Conservation (phyloP, 2,329 filamentous ascomycete genomes). For the Ophiognomonia clavigignenti-juglandacearum region DNA sequence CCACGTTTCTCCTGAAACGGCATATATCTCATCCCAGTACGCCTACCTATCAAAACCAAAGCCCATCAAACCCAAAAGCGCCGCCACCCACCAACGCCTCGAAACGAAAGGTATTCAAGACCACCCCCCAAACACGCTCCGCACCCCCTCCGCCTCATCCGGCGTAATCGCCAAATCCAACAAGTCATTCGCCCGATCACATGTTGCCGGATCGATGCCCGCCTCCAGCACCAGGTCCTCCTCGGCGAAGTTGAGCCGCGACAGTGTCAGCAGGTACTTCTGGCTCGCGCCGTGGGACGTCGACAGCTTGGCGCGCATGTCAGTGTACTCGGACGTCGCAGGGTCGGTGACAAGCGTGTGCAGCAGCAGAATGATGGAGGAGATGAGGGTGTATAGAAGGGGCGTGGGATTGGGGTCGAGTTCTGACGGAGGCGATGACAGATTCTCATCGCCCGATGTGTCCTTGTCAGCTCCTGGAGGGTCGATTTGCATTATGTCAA, state of each 20-base stretch:
- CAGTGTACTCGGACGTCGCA: conserved; percentile 38
- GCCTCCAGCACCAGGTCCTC: conserved; percentile 74
- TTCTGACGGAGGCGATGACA: background rate
- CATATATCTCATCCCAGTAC: no score
- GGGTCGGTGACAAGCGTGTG: conserved; percentile 48
- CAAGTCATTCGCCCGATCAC: conserved; percentile 76
- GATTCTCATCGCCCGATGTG: conserved; percentile 9
- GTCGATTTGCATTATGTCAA: conserved; percentile 1
- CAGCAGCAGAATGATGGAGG: conserved; percentile 43
- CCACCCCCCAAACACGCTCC: conserved; percentile 30
- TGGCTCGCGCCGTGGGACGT: conserved; percentile 69
- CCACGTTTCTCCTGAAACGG: no score
- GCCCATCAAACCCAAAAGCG: no score
- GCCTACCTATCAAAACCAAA: no score
- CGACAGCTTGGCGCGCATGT: conserved; percentile 68
- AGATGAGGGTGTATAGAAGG: conserved; percentile 41
- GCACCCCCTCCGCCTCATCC: conserved; percentile 51
- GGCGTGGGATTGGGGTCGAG: conserved; percentile 16
- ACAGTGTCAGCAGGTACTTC: conserved; percentile 76
- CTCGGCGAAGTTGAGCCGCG: conserved; percentile 76
- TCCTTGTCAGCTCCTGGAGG: conserved; percentile 7
- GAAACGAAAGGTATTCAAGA: no score
- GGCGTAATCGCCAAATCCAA: conserved; percentile 77
- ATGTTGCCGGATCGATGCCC: conserved; percentile 71
- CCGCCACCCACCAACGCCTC: no score